phyloP scores from a whole-genome alignment of 148 eudicot species.

The Dysphania ambrosioides region DNA sequence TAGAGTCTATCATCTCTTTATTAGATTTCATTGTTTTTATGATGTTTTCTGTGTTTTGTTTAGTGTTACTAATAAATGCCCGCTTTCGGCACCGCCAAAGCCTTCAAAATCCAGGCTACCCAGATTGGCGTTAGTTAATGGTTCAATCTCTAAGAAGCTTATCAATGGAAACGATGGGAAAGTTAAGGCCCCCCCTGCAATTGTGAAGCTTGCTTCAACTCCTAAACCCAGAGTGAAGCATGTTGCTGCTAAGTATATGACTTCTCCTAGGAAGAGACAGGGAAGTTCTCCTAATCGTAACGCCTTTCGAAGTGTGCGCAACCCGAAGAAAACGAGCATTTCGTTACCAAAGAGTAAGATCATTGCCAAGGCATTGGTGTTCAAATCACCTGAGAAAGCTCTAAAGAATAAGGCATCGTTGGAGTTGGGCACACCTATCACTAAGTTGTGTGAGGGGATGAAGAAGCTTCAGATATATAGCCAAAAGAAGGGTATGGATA shows the following conservation, averaged over 20 bases:
- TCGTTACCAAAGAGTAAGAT: constrained; percentile 38
- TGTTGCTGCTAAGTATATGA: constrained; percentile 91
- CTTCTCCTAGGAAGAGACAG: constrained; percentile 69
- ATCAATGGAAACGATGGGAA: constrained; percentile 27
- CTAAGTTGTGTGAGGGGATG: constrained; percentile 58
- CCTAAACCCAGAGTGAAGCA: constrained; percentile 58
- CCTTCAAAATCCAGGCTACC: constrained; percentile 63
- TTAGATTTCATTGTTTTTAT: neutral
- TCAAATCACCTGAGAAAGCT: constrained; percentile 62
- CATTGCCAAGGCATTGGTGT: constrained; percentile 58
- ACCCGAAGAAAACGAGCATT: constrained; percentile 37
- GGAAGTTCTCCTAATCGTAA: constrained; percentile 32
- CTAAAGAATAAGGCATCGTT: constrained; percentile 35
- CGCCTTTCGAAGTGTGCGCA: constrained; percentile 62
- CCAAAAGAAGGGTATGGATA: constrained; percentile 39
- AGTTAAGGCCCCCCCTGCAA: constrained; percentile 27
- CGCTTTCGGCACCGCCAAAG: constrained; percentile 81
- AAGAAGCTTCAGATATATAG: constrained; percentile 51
- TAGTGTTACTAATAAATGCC: constrained; percentile 58
- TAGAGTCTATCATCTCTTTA: no score
- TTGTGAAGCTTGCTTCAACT: constrained; percentile 42
- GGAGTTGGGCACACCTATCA: constrained; percentile 56
- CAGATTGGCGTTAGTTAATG: constrained; percentile 51
- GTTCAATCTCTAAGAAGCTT: constrained; percentile 56
- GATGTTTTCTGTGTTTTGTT: neutral